Evolutionary conservation across 2,329 filamentous ascomycete genomes (phyloP).

Genomic region (Alternaria rosae): DNA sequence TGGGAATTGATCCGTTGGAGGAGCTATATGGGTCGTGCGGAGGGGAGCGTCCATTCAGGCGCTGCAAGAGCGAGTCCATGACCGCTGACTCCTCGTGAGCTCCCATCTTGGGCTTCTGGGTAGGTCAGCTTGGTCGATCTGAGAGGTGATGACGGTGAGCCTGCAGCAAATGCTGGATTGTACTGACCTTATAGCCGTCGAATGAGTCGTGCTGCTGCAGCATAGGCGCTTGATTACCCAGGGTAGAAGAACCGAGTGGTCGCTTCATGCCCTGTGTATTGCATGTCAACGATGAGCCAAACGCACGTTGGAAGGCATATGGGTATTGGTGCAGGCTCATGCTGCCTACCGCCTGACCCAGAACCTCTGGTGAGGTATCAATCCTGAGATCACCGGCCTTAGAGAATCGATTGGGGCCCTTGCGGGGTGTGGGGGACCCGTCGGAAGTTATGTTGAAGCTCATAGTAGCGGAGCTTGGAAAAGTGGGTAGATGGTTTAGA

Average conservation of each 20-base stretch:
- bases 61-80: slow-evolving; percentile 73
- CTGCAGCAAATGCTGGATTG: neutral
- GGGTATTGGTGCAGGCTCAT: slow-evolving; percentile 32
- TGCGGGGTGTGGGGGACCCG: slow-evolving; percentile 53
- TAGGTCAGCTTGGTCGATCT: slow-evolving; percentile 41
- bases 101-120: slow-evolving; percentile 59
- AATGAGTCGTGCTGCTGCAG: slow-evolving; percentile 28
- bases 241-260: slow-evolving; percentile 48
- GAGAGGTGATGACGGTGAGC: neutral
- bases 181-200: slow-evolving; percentile 45
- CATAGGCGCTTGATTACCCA: slow-evolving; percentile 37
- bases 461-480: slow-evolving; percentile 35
- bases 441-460: slow-evolving; percentile 52
- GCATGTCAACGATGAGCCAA: slow-evolving; percentile 44
- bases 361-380: slow-evolving; percentile 45
- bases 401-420: slow-evolving; percentile 39
- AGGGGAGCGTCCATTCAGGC: slow-evolving; percentile 66
- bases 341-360: slow-evolving; percentile 45
- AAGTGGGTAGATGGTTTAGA: slow-evolving; percentile 43
- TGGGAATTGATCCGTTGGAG: slow-evolving; percentile 66
- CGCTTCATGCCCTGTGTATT: slow-evolving; percentile 49
- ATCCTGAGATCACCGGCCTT: slow-evolving; percentile 41
- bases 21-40: slow-evolving; percentile 63
- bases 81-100: slow-evolving; percentile 36
- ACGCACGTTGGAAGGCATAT: slow-evolving; percentile 24